Evolutionary conservation across 2,329 filamentous ascomycete genomes (phyloP), one percentile per base, ranked within the genome.

Genomic region (Fusarium sp.): DNA sequence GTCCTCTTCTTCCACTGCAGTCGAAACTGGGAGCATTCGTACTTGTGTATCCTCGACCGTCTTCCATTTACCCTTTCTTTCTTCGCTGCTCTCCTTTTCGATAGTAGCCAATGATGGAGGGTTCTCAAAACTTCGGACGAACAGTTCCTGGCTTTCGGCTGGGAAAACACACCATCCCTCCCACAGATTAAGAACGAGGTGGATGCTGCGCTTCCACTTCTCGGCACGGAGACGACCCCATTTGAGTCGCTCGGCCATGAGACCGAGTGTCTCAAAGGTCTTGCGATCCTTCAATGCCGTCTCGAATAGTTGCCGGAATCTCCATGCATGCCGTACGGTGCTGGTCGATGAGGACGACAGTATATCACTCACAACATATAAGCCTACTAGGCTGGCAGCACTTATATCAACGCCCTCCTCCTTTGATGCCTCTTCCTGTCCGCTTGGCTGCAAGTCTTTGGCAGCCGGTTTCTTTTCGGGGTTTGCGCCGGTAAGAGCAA

Each of bases 141-240:
- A 92, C 29, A 87, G 81, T 67, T 92, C 91, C 70, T 95, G 92
- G 49, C 88, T 90, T 58, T 91, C 89, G 30, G 89, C 87, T 2
- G 92, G 90, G 72, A 97, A 97, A 2, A 90, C 88, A 70, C 87
- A 90, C 89, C 88, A 91, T 9, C 88, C 86, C 70, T 91, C 89
- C 89, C 93, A 96, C 37, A 94, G 81, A 48, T 87, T 85, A 11
- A 96, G 81, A 3, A 96, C 84, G 8, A 89, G 84, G 4, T 86
- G 86, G 41, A 96, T 85, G 74, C 91, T 94, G 52, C 92, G 87
- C 79, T 92, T 92, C 92, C 93, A 96, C 79, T 95, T 94, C 67
- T 96, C 93, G 6, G 91, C 90, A 22, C 92, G 90, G 67, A 97
- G 82, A 2, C 92, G 88, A 12, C 94, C 94, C 94, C 94, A 97